Conservation (phyloP, 768 basidiomycete species). For the Scleroderma citrinum region DNA sequence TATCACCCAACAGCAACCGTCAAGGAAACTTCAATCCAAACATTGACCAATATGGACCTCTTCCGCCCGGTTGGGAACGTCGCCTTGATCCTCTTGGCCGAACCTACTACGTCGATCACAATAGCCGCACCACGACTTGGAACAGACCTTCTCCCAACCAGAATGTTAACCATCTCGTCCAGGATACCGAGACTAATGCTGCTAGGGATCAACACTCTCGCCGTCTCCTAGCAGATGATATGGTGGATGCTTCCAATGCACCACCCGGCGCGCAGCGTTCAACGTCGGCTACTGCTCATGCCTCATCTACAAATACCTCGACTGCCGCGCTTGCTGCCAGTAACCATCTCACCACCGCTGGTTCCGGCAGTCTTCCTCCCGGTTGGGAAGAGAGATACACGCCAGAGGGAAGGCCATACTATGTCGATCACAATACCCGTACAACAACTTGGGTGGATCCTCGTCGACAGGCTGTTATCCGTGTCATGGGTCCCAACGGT, state of each 20-base stretch:
- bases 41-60: constrained; percentile 87
- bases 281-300: constrained; percentile 26
- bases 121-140: constrained; percentile 97
- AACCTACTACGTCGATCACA: constrained; percentile 99
- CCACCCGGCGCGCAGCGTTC: constrained; percentile 38
- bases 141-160: constrained; percentile 82
- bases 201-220: constrained; percentile 84
- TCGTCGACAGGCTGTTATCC: constrained; percentile 91
- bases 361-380: constrained; percentile 83
- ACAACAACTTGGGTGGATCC: constrained; percentile 99
- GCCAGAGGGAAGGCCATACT: constrained; percentile 96
- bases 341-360: constrained; percentile 55
- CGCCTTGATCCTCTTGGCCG: constrained; percentile 93
- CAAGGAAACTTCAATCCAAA: constrained; percentile 90
- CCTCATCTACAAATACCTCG: constrained; percentile 29
- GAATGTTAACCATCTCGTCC: constrained; percentile 60
- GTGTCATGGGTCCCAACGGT: constrained; percentile 92
- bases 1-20: constrained; percentile 43
- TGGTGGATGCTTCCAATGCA: constrained; percentile 64
- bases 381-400: constrained; percentile 99
- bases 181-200: constrained; percentile 76
- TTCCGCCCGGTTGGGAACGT: constrained; percentile 94
- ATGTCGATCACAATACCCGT: constrained; percentile 98
- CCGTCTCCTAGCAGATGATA: constrained; percentile 77
- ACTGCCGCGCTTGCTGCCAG: constrained; percentile 46